phyloP scores from a whole-genome alignment of 768 basidiomycete species.

The Lactarius evosmus region DNA sequence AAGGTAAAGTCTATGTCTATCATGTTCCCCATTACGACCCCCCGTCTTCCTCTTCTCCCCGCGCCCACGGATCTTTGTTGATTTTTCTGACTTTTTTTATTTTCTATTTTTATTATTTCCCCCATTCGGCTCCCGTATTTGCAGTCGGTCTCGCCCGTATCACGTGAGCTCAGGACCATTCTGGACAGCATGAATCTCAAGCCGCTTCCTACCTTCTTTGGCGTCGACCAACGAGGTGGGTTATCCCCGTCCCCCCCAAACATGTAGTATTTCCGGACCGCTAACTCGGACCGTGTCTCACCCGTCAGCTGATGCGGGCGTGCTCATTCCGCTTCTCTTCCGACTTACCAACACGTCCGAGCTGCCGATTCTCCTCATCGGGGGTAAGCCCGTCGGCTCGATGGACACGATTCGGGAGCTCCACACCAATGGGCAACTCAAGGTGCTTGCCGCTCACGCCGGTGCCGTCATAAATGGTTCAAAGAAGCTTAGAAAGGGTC shows the following conservation, averaged over 20 bases:
- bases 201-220: constrained; percentile 64
- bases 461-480: constrained; percentile 55
- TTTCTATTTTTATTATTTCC: neutral
- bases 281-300: neutral
- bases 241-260: constrained; percentile 25
- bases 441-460: constrained; percentile 47
- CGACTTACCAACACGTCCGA: constrained; percentile 55
- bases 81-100: neutral
- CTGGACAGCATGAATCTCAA: constrained; percentile 53
- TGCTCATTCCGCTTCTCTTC: constrained; percentile 57
- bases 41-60: constrained; percentile 13
- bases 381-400: constrained; percentile 55
- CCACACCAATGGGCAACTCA: constrained; percentile 49
- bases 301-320: constrained; percentile 53
- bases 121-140: neutral
- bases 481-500: constrained; percentile 44
- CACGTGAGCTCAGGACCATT: constrained; percentile 63
- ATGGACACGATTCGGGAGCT: constrained; percentile 52
- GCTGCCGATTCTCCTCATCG: constrained; percentile 67
- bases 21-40: constrained; percentile 7
- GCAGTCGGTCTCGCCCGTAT: constrained; percentile 60
- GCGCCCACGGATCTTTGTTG: neutral
- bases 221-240: constrained; percentile 61
- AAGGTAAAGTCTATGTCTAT: constrained; percentile 46
- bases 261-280: neutral